Evolutionary conservation across 345 rosid species (phyloP).

Genomic region (Trapa bicornis): DNA sequence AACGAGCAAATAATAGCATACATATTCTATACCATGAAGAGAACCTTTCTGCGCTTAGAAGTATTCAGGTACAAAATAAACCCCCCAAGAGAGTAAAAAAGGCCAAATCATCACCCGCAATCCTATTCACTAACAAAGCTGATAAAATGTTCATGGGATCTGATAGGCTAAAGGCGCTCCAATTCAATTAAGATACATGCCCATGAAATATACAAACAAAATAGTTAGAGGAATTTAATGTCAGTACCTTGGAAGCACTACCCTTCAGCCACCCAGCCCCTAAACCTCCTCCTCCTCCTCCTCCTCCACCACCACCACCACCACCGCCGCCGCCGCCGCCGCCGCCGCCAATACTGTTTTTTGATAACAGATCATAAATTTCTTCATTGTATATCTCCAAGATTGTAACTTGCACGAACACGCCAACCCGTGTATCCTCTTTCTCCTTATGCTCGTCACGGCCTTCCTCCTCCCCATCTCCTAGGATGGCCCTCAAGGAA

Average conservation of each 20-base stretch:
- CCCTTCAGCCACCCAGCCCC: conserved; percentile 82
- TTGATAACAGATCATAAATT: conserved; percentile 76
- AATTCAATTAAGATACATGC: not conserved
- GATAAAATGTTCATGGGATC: not conserved
- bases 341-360: conserved; percentile 23
- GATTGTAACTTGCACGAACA: conserved; percentile 84
- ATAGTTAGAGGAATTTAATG: not conserved
- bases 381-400: conserved; percentile 92
- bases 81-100: not conserved
- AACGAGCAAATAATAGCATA: not conserved
- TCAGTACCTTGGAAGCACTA: conserved; percentile 30
- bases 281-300: conserved; percentile 33
- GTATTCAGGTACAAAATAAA: not conserved
- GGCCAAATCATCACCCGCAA: not conserved
- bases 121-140: not conserved
- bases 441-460: conserved; percentile 10
- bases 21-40: not conserved
- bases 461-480: conserved; percentile 35
- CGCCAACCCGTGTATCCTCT: conserved; percentile 21
- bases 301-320: too few relatives aligned
- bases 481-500: conserved; percentile 61
- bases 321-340: too few relatives aligned
- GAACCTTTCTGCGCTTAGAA: not conserved
- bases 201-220: not conserved
- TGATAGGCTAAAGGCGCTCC: not conserved